Base-by-base conservation (phyloP, 2,329 filamentous ascomycete genomes). In the Trichoderma sp. region DNA sequence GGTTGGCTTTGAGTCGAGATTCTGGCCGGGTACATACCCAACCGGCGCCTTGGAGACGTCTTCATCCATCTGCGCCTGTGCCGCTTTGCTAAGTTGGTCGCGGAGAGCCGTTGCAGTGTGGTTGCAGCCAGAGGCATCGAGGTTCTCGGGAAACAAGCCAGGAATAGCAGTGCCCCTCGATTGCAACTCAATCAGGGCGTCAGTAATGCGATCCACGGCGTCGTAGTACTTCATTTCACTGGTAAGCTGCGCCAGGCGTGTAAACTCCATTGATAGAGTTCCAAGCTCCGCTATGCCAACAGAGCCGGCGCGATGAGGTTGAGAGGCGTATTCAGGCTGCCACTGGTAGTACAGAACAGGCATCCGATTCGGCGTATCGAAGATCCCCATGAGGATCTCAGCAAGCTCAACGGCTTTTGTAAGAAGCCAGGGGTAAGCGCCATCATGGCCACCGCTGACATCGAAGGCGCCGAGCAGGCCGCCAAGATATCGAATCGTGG, bases 321-420 rank as follows among this genome's bases (percentile, higher is more conserved):
- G 86, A 4, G 86, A 87, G 11, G 87, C 86, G 74, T 84, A 88
- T 19, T 85, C 81, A 72, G 91, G 92, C 74, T 88, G 87, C 92
- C 92, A 97, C 71, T 86, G 83, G 80, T 95, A 96, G 79, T 90
- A 94, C 5, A 93, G 86, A 6, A 93, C 81, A 3, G 95, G 94
- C 92, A 98, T 96, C 74, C 93, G 89, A 78, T 98, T 97, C 0
- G 94, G 94, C 0, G 95, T 97, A 79, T 97, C 93, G 75, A 97
- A 97, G 4, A 91, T 87, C 65, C 91, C 89, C 82, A 94, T 93
- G 37, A 97, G 82, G 70, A 97, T 86, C 74, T 95, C 91, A 49
- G 89, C 93, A 31, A 96, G 86, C 79, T 95, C 91, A 43, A 91
- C 84, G 1, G 93, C 92, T 80, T 96, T 96, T 66, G 90, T 87